Base-by-base conservation (phyloP, 1,284 basidiomycete genomes). In the Ganoderma sinense region DNA sequence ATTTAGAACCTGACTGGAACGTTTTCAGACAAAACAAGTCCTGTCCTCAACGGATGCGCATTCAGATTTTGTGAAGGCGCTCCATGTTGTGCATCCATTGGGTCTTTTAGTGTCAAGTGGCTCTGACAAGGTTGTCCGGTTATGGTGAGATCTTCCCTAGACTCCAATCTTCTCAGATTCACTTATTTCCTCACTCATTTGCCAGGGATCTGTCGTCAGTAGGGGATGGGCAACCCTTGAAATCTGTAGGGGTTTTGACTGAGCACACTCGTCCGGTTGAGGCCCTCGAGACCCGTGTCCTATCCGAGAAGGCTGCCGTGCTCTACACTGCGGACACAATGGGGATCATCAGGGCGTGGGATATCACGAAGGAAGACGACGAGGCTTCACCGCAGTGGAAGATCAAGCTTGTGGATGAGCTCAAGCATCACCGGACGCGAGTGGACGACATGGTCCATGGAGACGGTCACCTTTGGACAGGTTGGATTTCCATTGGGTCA, bases 111-210 rank as follows among this genome's bases (percentile, higher is more conserved):
- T 97, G 10, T 97, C 97, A 0, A 94, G 94, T 20, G 91, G 96
- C 29, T 98, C 97, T 8, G 97, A 99, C 81, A 96, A 97, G 76
- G 89, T 92, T 18, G 85, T 97, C 59, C 89, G 96, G 69, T 85
- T 98, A 70, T 98, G 97, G 97, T 96, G 73, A 61, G 81, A 71
- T 62, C 60, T 11, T 2, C 13, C 31, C 16, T n/a, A 13, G 55
- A 62, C 51, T 31, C 48, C 39, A 61, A 45, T 39, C n/a, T 39
- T 56, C 65, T 5, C 26, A 63, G 14, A 66, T 36, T 29, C 5
- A 20, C 48, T 61, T 29, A 48, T 60, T 20, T 26, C 14, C 6
- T 45, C 23, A 16, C 26, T 23, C 23, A 53, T 53, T 6, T 29
- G 18, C 71, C 94, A 94, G 93, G 93, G 90, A 94, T 75, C 79